Evolutionary conservation across 1,284 basidiomycete species (phyloP).

Genomic region (Rhodotorula mucilaginosa): DNA sequence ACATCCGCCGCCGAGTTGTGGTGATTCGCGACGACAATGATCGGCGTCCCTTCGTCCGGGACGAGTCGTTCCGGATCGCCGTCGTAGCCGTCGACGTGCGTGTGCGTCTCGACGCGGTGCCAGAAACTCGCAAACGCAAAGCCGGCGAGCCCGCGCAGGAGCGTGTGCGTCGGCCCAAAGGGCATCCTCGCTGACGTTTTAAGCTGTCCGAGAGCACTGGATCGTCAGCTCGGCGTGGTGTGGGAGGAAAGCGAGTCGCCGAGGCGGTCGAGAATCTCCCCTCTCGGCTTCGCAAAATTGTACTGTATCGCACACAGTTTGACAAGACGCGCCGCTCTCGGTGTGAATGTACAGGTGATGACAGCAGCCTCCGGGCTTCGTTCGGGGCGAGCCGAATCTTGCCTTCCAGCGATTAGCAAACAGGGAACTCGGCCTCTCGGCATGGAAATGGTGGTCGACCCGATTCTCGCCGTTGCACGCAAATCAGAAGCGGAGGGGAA

Average conservation of each 20-base stretch:
- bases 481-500: no score
- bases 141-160: slow-evolving; percentile 66
- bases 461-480: no score
- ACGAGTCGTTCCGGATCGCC: slow-evolving; percentile 70
- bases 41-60: slow-evolving; percentile 64
- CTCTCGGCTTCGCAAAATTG: not conserved
- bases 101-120: slow-evolving; percentile 62
- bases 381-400: no score
- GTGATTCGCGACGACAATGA: slow-evolving; percentile 62
- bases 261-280: not conserved
- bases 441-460: no score
- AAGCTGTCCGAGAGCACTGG: not conserved
- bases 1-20: slow-evolving; percentile 39
- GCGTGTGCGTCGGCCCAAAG: slow-evolving; percentile 59
- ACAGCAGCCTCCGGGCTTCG: no score
- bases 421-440: no score
- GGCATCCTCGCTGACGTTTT: not conserved
- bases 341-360: no score
- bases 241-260: not conserved
- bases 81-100: slow-evolving; percentile 57
- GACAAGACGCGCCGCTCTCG: no score
- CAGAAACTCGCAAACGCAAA: slow-evolving; percentile 70
- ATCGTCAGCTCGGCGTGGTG: not conserved
- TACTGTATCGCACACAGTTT: not conserved
- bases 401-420: no score